These are phyloP conservation scores for cucumber (Cucumis sativus) DNA, from an alignment of 306 rosid species.

Conservation along the genomic window DNA sequence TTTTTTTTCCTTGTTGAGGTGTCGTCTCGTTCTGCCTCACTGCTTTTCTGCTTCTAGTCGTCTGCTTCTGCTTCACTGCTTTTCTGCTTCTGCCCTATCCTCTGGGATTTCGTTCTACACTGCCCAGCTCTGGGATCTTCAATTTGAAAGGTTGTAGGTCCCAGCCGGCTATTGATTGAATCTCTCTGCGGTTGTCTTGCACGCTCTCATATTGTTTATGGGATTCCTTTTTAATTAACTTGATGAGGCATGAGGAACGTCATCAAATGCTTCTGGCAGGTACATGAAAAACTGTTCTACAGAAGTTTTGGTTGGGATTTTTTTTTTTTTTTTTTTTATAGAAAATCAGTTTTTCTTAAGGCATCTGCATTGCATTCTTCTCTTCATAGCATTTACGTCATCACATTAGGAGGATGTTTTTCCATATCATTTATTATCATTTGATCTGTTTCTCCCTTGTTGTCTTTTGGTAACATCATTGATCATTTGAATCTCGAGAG, in stretches of 20 bases:
- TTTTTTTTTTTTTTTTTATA: background rate
- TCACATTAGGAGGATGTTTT: background rate
- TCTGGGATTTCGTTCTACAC: conserved; percentile 41
- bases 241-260: conserved; percentile 28
- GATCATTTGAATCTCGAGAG: background rate
- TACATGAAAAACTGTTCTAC: conserved; percentile 41
- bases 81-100: conserved; percentile 49
- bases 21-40: conserved; percentile 55
- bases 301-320: conserved; percentile 31
- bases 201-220: conserved; percentile 31
- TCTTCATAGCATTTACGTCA: background rate
- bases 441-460: background rate
- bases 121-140: conserved; percentile 60
- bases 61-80: conserved; percentile 62
- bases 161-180: conserved; percentile 52
- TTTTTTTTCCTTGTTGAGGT: conserved; percentile 36
- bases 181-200: conserved; percentile 40
- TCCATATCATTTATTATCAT: background rate
- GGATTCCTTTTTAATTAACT: conserved; percentile 26
- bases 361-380: background rate
- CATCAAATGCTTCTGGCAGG: conserved; percentile 56
- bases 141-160: conserved; percentile 51
- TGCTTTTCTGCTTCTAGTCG: conserved; percentile 41
- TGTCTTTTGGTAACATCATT: too few species aligned
- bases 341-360: background rate